A percentile compares a stretch with the other conserved stretches of the same genome.
Conservation (phyloP, 495 filamentous ascomycete genomes). For the Bacidia rubella region DNA sequence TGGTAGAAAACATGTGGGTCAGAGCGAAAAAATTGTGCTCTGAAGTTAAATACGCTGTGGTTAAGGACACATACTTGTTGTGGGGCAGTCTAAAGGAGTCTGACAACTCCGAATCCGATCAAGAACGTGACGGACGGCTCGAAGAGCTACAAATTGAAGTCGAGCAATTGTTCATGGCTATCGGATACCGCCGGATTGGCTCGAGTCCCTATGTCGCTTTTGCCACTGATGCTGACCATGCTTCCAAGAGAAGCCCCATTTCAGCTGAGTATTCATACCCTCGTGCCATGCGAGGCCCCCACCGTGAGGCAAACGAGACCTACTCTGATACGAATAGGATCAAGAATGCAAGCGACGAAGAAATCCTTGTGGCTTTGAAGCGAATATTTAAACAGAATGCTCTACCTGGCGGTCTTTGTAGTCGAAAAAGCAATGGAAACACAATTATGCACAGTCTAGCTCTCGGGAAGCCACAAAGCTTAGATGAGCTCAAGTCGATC, state of each 20-base stretch:
- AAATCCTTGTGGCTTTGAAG: neutral
- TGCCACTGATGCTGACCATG: slow-evolving; percentile 6
- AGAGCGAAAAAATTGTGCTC: neutral
- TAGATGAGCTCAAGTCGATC: slow-evolving; percentile 18
- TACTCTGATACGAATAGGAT: neutral
- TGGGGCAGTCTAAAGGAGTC: no score
- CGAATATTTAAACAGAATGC: neutral
- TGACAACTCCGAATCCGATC: no score
- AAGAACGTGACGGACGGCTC: neutral
- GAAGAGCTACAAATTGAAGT: neutral
- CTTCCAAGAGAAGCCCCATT: neutral
- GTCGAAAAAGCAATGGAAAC: slow-evolving; percentile 1
- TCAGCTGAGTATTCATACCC: slow-evolving; percentile 3
- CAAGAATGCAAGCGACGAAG: neutral
- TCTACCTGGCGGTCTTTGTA: slow-evolving; percentile 6
- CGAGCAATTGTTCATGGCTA: slow-evolving; percentile 8
- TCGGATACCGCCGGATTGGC: slow-evolving; percentile 14
- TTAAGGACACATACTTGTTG: no score
- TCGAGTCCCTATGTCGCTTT: slow-evolving; percentile 8
- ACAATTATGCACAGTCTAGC: slow-evolving; percentile 21
- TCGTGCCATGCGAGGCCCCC: neutral
- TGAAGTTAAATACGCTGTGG: slow-evolving; percentile 1
- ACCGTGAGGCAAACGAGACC: neutral
- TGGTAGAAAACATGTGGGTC: slow-evolving; percentile 6
- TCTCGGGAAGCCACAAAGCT: slow-evolving; percentile 18